Base-by-base conservation (phyloP, 805 yeast genomes). In the Candida sanyiensis region DNA sequence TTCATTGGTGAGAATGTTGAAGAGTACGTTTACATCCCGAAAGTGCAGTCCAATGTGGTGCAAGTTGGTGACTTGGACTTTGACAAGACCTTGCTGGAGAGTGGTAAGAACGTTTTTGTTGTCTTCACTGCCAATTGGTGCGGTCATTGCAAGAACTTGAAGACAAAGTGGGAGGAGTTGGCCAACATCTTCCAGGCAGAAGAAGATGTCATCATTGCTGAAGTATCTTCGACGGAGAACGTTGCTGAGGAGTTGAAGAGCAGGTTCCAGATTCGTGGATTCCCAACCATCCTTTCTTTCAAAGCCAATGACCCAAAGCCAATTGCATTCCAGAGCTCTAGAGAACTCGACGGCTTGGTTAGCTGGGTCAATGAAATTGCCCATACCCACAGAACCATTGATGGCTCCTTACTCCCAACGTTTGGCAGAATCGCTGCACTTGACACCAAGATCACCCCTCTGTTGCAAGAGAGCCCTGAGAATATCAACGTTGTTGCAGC, bases 121-220 rank as follows among this genome's bases (percentile, higher is more conserved):
- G 17, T 56, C 67, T 39, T 79, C 45, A 69, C 81, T 1, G 76
- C 79, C 8, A 63, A 69, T 22, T 71, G 79, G 76, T 75, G 82
- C 56, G 69, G 64, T 6, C 67, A 70, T 47, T 76, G 83, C 54
- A 64, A 69, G 49, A 58, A 63, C 21, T 57, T 76, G 40, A 63
- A 66, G 38, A 77, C 80, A 9, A 48, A 49, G 3, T 70, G 77
- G 68, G 67, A 62, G 18, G 42, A 58, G 31, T 54, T 78, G 33
- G 77, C 82, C 7, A 56, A 61, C 23, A 57, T 66, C 3, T 68
- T 69, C 37, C 68, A 34, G 10, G 33, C 57, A 37, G 50, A 48
- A 21, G 69, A 58, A 24, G 61, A 57, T 17, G 54, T 70, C 16
- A 38, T 66, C n/a, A 64, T 67, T 47, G 74, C 59, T 45, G 69